Evolutionary conservation across 192 early-diverging fungal species (phyloP).

Genomic region (Endogone sp.): DNA sequence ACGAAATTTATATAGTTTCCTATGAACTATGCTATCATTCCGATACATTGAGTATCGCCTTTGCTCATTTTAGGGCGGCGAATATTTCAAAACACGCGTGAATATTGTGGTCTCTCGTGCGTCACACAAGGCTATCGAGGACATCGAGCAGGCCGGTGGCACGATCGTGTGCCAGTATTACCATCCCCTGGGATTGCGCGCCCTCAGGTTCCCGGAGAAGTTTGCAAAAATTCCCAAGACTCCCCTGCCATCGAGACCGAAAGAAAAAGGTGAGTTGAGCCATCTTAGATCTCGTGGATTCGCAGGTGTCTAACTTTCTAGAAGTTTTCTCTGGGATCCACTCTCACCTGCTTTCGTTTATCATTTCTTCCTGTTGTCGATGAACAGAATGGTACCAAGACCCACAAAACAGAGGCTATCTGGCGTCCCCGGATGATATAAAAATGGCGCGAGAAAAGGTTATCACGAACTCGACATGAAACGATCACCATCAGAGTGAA

Average conservation of each 20-base stretch:
- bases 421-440: slow-evolving; percentile 31
- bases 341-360: slow-evolving; percentile 2
- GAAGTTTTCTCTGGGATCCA: background rate
- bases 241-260: slow-evolving; percentile 59
- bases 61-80: slow-evolving; percentile 55
- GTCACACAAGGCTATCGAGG: slow-evolving; percentile 68
- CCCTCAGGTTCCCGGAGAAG: slow-evolving; percentile 76
- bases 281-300: slow-evolving; percentile 4
- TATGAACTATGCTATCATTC: too few species aligned
- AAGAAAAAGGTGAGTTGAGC: slow-evolving; percentile 45
- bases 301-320: background rate
- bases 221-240: slow-evolving; percentile 63
- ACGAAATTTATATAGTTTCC: too few species aligned
- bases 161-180: slow-evolving; percentile 79
- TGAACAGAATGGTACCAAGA: slow-evolving; percentile 62
- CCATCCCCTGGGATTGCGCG: slow-evolving; percentile 67
- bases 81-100: slow-evolving; percentile 69
- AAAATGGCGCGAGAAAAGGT: background rate
- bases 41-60: background rate
- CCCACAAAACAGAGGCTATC: slow-evolving; percentile 67
- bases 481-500: too few species aligned
- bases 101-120: slow-evolving; percentile 86
- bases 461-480: background rate
- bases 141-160: slow-evolving; percentile 81
- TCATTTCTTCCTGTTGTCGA: background rate